These are phyloP conservation scores for Bimuria novae-zelandiae DNA, from an alignment of 2,329 filamentous ascomycete genomes.

Conservation along the genomic window DNA sequence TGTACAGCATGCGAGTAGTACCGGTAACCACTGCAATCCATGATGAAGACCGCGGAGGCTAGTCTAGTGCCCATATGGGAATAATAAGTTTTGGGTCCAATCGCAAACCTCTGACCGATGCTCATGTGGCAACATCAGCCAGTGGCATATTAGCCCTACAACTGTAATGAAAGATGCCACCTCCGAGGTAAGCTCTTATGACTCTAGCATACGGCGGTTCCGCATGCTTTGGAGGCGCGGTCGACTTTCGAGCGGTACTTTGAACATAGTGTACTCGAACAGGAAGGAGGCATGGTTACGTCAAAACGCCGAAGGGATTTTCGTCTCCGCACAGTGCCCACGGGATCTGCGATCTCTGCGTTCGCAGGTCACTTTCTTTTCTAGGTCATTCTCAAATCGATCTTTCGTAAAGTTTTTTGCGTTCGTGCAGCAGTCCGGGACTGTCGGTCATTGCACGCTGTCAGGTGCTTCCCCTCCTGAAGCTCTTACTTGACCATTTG, in stretches of 20 bases:
- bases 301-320: constrained; percentile 9
- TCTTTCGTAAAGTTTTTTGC: constrained; percentile 1
- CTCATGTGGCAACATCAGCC: constrained; percentile 11
- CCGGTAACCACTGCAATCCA: background rate
- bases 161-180: constrained; percentile 2
- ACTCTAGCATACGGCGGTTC: background rate
- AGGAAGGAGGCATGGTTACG: constrained; percentile 16
- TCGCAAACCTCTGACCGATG: constrained; percentile 14
- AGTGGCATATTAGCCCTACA: background rate
- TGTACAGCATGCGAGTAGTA: constrained; percentile 9
- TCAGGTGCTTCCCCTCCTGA: background rate
- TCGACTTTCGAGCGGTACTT: constrained; percentile 15
- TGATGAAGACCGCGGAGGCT: constrained; percentile 9
- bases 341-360: background rate
- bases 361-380: constrained; percentile 6
- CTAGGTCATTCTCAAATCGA: background rate
- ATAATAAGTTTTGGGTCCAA: constrained; percentile 15
- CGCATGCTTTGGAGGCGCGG: constrained; percentile 1
- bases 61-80: constrained; percentile 10
- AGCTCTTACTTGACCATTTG: background rate
- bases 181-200: constrained; percentile 1
- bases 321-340: constrained; percentile 3
- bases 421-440: background rate
- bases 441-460: constrained; percentile 6
- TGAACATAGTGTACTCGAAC: constrained; percentile 14